These are phyloP conservation scores for Kodamaea sp. DNA, from an alignment of 1,139 yeast species.

Conservation along the genomic window DNA sequence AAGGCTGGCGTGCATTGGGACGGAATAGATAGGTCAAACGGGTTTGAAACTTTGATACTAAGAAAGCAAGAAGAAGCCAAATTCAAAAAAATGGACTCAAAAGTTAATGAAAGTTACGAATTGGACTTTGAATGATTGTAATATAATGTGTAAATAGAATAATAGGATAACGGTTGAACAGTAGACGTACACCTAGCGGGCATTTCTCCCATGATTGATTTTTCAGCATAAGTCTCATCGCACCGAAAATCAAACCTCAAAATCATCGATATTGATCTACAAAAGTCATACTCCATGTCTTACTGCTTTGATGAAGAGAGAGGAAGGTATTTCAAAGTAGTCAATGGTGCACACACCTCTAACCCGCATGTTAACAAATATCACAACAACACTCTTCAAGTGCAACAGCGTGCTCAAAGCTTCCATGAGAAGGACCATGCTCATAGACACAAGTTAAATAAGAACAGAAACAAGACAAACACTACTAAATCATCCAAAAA, in stretches of 20 bases:
- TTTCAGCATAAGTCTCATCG: too few relatives aligned
- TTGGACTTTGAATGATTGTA: conserved; percentile 3
- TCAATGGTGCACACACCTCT: conserved; percentile 30
- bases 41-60: conserved; percentile 73
- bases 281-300: conserved; percentile 4
- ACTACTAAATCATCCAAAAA: not conserved
- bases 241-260: too few relatives aligned
- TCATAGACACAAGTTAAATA: too few relatives aligned
- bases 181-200: too few relatives aligned
- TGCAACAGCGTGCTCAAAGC: conserved; percentile 25
- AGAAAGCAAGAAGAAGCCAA: conserved; percentile 48
- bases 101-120: conserved; percentile 25
- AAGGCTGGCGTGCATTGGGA: conserved; percentile 88
- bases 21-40: conserved; percentile 86
- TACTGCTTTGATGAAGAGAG: conserved; percentile 42
- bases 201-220: too few relatives aligned
- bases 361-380: conserved; percentile 18
- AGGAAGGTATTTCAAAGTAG: conserved; percentile 43
- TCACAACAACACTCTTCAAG: conserved; percentile 35
- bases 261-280: too few relatives aligned
- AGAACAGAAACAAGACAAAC: too few relatives aligned
- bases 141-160: too few relatives aligned
- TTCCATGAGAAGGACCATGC: conserved; percentile 14
- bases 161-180: too few relatives aligned
- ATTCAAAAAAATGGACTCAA: conserved; percentile 23